Percentiles rank a stretch among this genome's conserved stretches.
These are phyloP conservation scores for Epichloe sibirici DNA, from an alignment of 2,329 filamentous ascomycete species.

Conservation along the genomic window DNA sequence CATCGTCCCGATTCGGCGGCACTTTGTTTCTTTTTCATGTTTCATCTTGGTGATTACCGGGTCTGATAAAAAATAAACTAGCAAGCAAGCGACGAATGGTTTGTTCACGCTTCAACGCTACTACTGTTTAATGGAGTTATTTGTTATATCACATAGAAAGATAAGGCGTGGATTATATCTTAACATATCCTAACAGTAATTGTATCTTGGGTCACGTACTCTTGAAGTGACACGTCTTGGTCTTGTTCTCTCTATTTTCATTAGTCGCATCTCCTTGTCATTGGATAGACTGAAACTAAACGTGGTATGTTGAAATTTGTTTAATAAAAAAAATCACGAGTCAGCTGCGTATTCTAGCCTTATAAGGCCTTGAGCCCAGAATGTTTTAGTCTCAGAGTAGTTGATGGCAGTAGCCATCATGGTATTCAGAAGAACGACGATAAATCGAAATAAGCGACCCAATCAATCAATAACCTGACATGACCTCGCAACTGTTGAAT, in stretches of 20 bases:
- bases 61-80: background rate
- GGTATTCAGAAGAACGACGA: background rate
- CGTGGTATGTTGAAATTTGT: background rate
- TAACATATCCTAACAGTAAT: too few species aligned
- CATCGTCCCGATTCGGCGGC: background rate
- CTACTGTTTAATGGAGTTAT: conserved; percentile 2
- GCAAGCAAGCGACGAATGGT: too few species aligned
- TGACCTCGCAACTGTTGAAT: conserved; percentile 16
- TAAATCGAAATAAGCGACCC: background rate
- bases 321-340: background rate
- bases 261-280: too few species aligned
- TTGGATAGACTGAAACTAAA: background rate
- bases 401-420: conserved; percentile 9
- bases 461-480: background rate
- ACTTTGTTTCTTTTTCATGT: background rate
- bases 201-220: too few species aligned
- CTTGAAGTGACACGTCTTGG: too few species aligned
- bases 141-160: background rate
- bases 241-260: too few species aligned
- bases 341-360: background rate
- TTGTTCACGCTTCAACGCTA: background rate
- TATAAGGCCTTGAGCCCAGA: conserved; percentile 15
- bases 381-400: conserved; percentile 3
- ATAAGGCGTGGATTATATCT: too few species aligned
- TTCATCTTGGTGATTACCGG: background rate